Evolutionary conservation across 768 basidiomycete species (phyloP).

Genomic region (Amanita phalloides): DNA sequence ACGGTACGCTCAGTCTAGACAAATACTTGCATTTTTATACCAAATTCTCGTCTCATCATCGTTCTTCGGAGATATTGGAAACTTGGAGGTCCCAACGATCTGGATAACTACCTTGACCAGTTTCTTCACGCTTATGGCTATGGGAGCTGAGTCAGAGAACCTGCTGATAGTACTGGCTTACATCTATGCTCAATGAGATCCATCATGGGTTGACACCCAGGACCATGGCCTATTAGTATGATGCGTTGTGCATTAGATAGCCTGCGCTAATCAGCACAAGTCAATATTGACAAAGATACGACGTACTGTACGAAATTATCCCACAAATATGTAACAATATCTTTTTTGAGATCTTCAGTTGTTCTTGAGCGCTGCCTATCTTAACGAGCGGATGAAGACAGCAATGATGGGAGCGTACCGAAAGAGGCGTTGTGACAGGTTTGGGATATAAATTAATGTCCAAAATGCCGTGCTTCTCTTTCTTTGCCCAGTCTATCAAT

Average conservation of each 20-base stretch:
- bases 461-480: constrained; percentile 58
- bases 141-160: not conserved
- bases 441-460: constrained; percentile 82
- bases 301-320: constrained; percentile 90
- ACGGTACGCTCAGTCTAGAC: not conserved
- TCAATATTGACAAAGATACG: not conserved
- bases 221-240: constrained; percentile 80
- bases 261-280: constrained; percentile 25
- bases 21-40: constrained; percentile 53
- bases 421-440: constrained; percentile 21
- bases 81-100: constrained; percentile 55
- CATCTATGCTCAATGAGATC: constrained; percentile 64
- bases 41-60: constrained; percentile 50
- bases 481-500: constrained; percentile 67
- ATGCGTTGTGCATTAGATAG: constrained; percentile 65
- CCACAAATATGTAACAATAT: constrained; percentile 81
- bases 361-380: constrained; percentile 26
- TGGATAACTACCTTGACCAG: constrained; percentile 67
- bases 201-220: constrained; percentile 69
- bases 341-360: constrained; percentile 34
- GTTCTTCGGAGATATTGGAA: constrained; percentile 45
- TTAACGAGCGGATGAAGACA: not conserved
- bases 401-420: constrained; percentile 3
- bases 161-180: constrained; percentile 20
- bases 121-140: constrained; percentile 36